Base-by-base conservation (phyloP, 148 eudicot genomes). In the Camellia granthamiana region DNA sequence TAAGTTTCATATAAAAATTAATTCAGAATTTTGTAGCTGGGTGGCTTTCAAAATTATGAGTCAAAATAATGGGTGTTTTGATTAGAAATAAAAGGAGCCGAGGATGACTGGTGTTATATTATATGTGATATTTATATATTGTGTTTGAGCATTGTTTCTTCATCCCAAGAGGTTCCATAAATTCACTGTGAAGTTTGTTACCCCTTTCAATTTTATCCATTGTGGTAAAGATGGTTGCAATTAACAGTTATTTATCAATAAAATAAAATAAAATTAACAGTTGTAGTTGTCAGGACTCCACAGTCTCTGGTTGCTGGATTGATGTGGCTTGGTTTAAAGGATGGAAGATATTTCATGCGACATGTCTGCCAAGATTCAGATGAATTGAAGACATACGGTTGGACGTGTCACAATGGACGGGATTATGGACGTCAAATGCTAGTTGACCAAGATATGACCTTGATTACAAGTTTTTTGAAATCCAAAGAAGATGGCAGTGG, bases 291-390 rank as follows among this genome's bases (percentile, higher is more conserved):
- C 91, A 96, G 99, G 93, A 84, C 92, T 72, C 93, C 98, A 11
- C 78, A 85, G 74, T 94, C 99, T 63, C 84, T 96, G 83, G 79
- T 96, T 90, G 91, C 91, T 79, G 99, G 98, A 65, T 82, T 96
- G 77, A 96, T 96, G 98, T 96, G 99, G 99, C 46, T 92, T 84
- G 95, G 93, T 72, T 87, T 90, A 60, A 96, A 94, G 89, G 95
- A 94, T 84, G 97, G 97, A 74, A 87, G 87, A 65, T 89, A 86
- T 85, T 81, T 74, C 73, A 79, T 96, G 86, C 86, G 99, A 59
- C 99, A 96, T 82, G 87, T 90, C 38, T 94, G 99, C 87, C 95
- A 96, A 90, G 87, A 94, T 84, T 72, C 92, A 9, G 98, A 96
- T 76, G 93, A 90, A 77, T 93, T 96, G 69, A 82, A 81, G 68